phyloP scores from a whole-genome alignment of 2,329 filamentous ascomycete genomes.

The Ophiosphaerella herpotricha region DNA sequence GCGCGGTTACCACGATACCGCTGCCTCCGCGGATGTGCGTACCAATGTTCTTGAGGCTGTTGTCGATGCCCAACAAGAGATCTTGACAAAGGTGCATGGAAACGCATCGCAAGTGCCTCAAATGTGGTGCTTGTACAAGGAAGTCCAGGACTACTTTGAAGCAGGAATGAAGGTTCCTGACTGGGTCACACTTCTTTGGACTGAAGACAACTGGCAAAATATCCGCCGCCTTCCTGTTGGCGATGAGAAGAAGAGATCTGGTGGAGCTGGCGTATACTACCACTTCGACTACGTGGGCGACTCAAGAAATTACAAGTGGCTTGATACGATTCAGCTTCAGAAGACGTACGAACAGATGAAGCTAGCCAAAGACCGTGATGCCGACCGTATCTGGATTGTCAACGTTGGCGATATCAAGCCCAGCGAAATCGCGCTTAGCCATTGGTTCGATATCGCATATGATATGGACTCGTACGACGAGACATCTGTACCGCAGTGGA shows the following conservation, averaged over 20 bases:
- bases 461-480: constrained; percentile 63
- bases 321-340: constrained; percentile 68
- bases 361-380: constrained; percentile 63
- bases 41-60: constrained; percentile 64
- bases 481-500: constrained; percentile 61
- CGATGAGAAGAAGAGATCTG: constrained; percentile 63
- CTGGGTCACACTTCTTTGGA: constrained; percentile 69
- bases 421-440: constrained; percentile 67
- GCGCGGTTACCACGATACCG: constrained; percentile 71
- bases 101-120: constrained; percentile 63
- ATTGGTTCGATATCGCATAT: constrained; percentile 72
- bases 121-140: constrained; percentile 76
- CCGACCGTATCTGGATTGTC: constrained; percentile 67
- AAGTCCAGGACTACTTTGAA: constrained; percentile 72
- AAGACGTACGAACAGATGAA: constrained; percentile 71
- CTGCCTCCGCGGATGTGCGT: constrained; percentile 62
- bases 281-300: constrained; percentile 68
- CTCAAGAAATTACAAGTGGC: constrained; percentile 62
- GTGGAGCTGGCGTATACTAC: constrained; percentile 70
- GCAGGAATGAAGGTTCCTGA: constrained; percentile 66
- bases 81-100: constrained; percentile 61
- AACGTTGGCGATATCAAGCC: constrained; percentile 71
- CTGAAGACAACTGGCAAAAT: constrained; percentile 73
- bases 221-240: constrained; percentile 64
- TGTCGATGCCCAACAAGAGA: constrained; percentile 63